These are phyloP conservation scores for Syzygium malaccense DNA, from an alignment of 441 rosid species.

Conservation along the genomic window DNA sequence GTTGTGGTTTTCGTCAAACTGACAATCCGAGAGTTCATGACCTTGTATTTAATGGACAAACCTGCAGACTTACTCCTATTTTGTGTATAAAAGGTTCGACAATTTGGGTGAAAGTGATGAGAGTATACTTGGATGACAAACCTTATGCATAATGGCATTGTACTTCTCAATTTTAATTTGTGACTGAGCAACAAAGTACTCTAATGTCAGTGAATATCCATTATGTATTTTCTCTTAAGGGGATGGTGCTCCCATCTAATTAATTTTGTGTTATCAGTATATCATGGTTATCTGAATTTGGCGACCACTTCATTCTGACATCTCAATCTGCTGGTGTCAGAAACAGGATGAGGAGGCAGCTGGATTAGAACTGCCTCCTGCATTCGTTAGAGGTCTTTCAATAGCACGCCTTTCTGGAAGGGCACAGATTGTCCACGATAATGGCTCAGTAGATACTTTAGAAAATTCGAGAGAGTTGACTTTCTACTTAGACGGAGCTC, in stretches of 20 bases:
- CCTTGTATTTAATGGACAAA: background rate
- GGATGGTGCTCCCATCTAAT: background rate
- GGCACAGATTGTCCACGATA: constrained; percentile 65
- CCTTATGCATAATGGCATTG: background rate
- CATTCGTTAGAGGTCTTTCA: constrained; percentile 74
- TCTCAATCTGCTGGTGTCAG: background rate
- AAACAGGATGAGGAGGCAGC: constrained; percentile 27
- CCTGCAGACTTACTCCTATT: background rate
- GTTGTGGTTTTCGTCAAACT: background rate
- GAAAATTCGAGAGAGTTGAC: constrained; percentile 49
- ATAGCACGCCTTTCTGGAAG: constrained; percentile 70
- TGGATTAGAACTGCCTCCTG: constrained; percentile 33
- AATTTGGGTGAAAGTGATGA: background rate
- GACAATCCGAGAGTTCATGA: background rate
- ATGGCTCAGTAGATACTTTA: constrained; percentile 16
- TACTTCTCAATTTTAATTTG: background rate
- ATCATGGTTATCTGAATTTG: background rate
- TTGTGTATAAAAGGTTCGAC: background rate
- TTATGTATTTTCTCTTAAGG: background rate
- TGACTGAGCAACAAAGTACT: background rate
- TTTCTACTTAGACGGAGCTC: constrained; percentile 96
- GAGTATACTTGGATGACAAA: background rate
- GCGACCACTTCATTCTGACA: background rate
- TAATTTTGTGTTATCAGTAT: background rate
- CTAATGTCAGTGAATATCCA: background rate